Evolutionary conservation across 495 filamentous ascomycete genomes (phyloP).

Genomic region (Podospora tetraspora): DNA sequence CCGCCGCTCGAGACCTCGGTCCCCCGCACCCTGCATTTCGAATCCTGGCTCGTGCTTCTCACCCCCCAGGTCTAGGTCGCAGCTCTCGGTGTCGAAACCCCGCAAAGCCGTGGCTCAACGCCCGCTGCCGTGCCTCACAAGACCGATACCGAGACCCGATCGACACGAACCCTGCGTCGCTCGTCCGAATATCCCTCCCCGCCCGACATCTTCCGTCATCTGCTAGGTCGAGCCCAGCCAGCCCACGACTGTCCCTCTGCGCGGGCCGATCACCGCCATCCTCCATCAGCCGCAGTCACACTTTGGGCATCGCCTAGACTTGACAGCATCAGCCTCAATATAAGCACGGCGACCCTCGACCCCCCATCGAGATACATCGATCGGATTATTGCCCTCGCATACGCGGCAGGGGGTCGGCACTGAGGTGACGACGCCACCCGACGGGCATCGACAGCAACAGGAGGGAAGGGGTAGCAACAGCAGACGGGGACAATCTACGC

Average conservation of each 20-base stretch:
- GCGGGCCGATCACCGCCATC: neutral
- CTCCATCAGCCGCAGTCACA: neutral
- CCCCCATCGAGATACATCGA: neutral
- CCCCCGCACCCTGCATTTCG: neutral
- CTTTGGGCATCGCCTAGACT: neutral
- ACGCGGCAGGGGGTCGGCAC: neutral
- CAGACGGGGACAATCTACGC: neutral
- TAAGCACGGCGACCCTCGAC: neutral
- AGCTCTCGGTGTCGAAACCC: neutral
- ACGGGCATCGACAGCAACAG: neutral
- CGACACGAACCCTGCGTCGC: neutral
- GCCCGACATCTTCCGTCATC: neutral
- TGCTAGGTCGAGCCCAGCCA: neutral
- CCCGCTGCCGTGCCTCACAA: neutral
- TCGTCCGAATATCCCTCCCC: neutral
- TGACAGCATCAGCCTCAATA: neutral
- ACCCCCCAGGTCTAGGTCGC: neutral
- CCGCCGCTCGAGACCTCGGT: neutral
- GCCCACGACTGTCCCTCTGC: neutral
- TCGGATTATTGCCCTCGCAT: neutral
- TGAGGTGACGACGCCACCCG: neutral
- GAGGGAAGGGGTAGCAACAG: neutral
- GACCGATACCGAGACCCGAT: neutral
- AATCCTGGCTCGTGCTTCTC: neutral
- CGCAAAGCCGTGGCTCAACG: neutral